Conservation (phyloP, 2,329 filamentous ascomycete species). For the Lasiodiplodia theobromae region DNA sequence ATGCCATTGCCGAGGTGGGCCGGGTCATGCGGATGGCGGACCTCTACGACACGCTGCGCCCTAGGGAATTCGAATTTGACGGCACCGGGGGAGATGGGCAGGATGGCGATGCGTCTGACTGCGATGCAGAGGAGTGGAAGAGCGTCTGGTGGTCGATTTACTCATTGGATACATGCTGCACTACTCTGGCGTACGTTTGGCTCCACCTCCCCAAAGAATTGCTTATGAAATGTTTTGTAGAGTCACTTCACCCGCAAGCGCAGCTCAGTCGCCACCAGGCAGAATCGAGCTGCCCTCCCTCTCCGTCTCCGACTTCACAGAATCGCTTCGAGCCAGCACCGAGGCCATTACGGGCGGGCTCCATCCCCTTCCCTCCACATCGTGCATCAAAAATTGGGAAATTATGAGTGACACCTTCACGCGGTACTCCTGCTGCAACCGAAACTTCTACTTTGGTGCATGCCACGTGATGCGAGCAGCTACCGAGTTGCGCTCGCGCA, state of each 20-base stretch:
- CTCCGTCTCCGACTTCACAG: neutral
- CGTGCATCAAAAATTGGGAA: neutral
- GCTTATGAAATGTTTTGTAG: neutral
- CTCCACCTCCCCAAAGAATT: neutral
- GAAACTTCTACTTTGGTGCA: neutral
- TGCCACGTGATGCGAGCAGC: neutral
- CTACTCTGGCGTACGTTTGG: neutral
- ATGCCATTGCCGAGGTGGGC: neutral
- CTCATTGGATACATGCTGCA: neutral
- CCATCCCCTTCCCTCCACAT: neutral
- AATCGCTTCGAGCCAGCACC: neutral
- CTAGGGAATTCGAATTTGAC: neutral
- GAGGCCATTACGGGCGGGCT: neutral
- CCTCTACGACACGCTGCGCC: neutral
- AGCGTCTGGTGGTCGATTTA: neutral
- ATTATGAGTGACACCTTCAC: neutral
- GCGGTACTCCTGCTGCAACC: neutral
- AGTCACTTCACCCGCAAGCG: neutral
- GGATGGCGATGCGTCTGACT: neutral
- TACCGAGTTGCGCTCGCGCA: neutral
- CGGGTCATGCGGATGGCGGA: slow-evolving; percentile 1
- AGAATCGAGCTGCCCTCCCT: neutral
- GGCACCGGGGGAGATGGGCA: neutral
- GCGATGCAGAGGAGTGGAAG: neutral
- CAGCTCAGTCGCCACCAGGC: neutral